phyloP scores from a whole-genome alignment of 345 rosid genomes.

The Lagerstroemia speciosa region DNA sequence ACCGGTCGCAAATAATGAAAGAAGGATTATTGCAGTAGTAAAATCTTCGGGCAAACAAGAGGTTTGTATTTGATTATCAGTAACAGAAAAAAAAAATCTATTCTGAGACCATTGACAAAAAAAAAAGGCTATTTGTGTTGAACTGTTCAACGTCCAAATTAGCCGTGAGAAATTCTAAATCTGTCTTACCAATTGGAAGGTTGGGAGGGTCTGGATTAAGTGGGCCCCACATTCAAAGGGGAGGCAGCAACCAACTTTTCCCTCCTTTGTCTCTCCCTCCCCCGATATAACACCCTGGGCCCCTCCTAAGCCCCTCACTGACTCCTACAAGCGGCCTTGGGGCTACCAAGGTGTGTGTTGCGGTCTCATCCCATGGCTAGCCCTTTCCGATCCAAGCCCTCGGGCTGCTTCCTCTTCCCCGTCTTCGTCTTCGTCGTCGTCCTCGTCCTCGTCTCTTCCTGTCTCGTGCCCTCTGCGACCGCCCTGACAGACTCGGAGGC shows the following conservation, averaged over 20 bases:
- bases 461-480: not conserved
- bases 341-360: constrained; percentile 3
- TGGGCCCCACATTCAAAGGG: not conserved
- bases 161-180: not conserved
- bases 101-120: too few relatives aligned
- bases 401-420: not conserved
- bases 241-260: not conserved
- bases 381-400: not conserved
- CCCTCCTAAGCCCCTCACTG: not conserved
- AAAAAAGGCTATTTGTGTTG: too few relatives aligned
- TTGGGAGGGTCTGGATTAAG: not conserved
- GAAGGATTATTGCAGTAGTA: too few relatives aligned
- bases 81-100: too few relatives aligned
- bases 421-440: not conserved
- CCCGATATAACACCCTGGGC: not conserved
- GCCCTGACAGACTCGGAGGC: not conserved
- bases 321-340: constrained; percentile 5
- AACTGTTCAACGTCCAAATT: too few relatives aligned
- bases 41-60: too few relatives aligned
- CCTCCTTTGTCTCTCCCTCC: not conserved
- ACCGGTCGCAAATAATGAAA: too few relatives aligned
- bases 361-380: not conserved
- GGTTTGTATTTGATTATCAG: too few relatives aligned
- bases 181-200: not conserved
- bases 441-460: not conserved